Evolutionary conservation across 306 rosid genomes (phyloP).

Genomic region (Parietaria judaica): DNA sequence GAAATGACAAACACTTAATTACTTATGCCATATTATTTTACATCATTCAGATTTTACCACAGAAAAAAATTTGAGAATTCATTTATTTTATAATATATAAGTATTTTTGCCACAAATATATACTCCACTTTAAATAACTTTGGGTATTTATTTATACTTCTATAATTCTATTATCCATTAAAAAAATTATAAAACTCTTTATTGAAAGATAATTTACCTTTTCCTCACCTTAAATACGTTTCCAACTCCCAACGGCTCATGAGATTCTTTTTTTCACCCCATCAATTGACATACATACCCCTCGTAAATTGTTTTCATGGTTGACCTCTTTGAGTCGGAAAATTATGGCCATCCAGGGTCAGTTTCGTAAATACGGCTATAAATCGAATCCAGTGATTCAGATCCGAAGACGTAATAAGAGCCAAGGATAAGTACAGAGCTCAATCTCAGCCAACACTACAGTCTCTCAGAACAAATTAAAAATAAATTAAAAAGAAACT

Average conservation of each 20-base stretch:
- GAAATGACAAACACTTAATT: too few species aligned
- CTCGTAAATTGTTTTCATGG: not conserved
- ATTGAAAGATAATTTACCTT: not conserved
- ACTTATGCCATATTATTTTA: too few species aligned
- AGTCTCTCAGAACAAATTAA: slow-evolving; percentile 5
- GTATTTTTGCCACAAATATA: not conserved
- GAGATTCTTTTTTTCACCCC: slow-evolving; percentile 13
- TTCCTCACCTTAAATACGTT: slow-evolving; percentile 16
- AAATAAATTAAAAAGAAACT: not conserved
- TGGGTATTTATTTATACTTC: too few species aligned
- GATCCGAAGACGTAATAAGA: slow-evolving; percentile 17
- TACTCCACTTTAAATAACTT: too few species aligned
- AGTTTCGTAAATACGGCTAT: slow-evolving; percentile 12
- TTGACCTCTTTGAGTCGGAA: not conserved
- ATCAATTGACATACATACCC: slow-evolving; percentile 26
- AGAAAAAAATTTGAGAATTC: too few species aligned
- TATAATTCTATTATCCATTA: too few species aligned
- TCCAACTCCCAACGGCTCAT: slow-evolving; percentile 25
- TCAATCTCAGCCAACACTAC: slow-evolving; percentile 14
- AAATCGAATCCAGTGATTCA: slow-evolving; percentile 21
- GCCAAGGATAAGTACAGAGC: slow-evolving; percentile 30
- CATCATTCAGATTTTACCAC: too few species aligned
- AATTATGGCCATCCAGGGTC: slow-evolving; percentile 14
- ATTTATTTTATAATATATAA: not conserved
- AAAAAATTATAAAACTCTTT: not conserved